Percentiles rank a stretch among this genome's conserved stretches.
Conservation (phyloP, 2,329 filamentous ascomycete species). For the Fusarium compactum region DNA sequence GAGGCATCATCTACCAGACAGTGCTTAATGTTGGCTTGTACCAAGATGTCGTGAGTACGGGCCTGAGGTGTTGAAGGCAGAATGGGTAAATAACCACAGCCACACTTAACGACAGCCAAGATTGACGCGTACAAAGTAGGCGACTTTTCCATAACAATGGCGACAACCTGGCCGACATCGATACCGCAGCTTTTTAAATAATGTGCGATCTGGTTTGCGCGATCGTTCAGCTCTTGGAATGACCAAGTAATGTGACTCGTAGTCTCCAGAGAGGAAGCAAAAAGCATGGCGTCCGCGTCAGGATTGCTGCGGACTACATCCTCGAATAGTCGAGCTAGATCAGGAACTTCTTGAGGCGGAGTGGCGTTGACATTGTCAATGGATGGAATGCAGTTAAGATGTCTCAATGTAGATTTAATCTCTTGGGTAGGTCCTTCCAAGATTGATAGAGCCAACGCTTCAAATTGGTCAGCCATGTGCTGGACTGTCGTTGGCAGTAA, state of each 20-base stretch:
- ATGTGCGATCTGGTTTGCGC: conserved; percentile 72
- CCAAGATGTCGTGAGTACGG: conserved; percentile 71
- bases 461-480: conserved; percentile 71
- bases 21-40: conserved; percentile 65
- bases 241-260: conserved; percentile 61
- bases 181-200: conserved; percentile 63
- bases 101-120: conserved; percentile 78
- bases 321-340: conserved; percentile 68
- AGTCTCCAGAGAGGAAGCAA: conserved; percentile 59
- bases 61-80: conserved; percentile 76
- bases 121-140: conserved; percentile 78
- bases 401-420: conserved; percentile 23
- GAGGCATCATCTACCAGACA: conserved; percentile 58
- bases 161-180: conserved; percentile 69
- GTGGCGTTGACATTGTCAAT: conserved; percentile 59
- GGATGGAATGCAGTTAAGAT: conserved; percentile 58
- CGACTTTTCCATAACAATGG: conserved; percentile 83
- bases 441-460: conserved; percentile 58
- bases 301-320: conserved; percentile 61
- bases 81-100: conserved; percentile 84
- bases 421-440: conserved; percentile 42
- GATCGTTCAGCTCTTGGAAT: conserved; percentile 72
- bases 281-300: conserved; percentile 71
- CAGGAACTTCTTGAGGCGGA: conserved; percentile 52
- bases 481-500: conserved; percentile 68